phyloP scores from a whole-genome alignment of 2,329 filamentous ascomycete genomes.

The Calonectria leucothoes region DNA sequence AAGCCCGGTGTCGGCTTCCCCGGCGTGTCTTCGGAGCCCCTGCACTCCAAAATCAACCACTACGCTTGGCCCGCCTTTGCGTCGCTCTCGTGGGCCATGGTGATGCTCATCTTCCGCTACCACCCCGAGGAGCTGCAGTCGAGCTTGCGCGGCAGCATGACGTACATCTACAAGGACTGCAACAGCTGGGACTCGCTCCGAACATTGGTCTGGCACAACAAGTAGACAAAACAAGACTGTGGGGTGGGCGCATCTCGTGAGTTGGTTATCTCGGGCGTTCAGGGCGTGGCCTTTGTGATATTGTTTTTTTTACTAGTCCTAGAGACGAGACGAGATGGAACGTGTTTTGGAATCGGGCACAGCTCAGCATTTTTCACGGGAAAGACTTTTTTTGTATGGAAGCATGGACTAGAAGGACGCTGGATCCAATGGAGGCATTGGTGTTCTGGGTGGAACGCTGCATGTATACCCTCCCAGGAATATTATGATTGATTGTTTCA shows the following conservation, averaged over 20 bases:
- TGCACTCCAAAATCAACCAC: conserved; percentile 65
- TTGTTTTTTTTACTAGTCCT: neutral
- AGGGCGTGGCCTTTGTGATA: conserved; percentile 25
- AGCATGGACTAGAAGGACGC: conserved; percentile 18
- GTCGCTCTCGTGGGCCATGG: conserved; percentile 87
- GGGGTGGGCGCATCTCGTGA: neutral
- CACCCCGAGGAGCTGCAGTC: conserved; percentile 92
- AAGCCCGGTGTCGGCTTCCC: conserved; percentile 69
- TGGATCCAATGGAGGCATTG: conserved; percentile 13
- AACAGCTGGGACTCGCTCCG: conserved; percentile 89
- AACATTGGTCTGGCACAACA: conserved; percentile 89
- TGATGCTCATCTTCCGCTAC: conserved; percentile 96
- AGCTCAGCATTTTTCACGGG: conserved; percentile 30
- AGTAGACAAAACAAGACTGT: conserved; percentile 53
- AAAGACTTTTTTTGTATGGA: conserved; percentile 17
- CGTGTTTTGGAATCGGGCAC: conserved; percentile 7
- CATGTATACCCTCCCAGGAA: neutral
- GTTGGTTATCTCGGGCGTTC: conserved; percentile 25
- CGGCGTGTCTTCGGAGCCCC: conserved; percentile 59
- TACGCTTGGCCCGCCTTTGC: conserved; percentile 96
- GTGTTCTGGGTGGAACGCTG: neutral
- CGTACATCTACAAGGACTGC: conserved; percentile 92
- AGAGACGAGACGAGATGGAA: conserved; percentile 13
- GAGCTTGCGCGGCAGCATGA: conserved; percentile 95
- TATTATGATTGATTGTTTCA: conserved; percentile 1